These are phyloP conservation scores for Amylostereum chailletii DNA, from an alignment of 1,284 basidiomycete genomes.

Conservation along the genomic window DNA sequence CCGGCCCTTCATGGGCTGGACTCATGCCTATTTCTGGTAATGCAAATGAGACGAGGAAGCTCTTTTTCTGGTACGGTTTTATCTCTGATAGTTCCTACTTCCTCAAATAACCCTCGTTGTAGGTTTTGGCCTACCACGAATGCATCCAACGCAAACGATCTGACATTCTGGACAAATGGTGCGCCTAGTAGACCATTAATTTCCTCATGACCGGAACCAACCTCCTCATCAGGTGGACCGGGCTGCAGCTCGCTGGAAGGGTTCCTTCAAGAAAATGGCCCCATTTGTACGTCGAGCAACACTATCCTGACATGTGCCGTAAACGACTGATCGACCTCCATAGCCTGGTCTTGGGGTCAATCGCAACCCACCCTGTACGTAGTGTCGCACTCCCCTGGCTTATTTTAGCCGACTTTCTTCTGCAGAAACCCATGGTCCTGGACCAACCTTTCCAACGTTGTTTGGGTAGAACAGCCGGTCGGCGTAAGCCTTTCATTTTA, in stretches of 20 bases:
- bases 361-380: conserved; percentile 35
- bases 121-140: conserved; percentile 42
- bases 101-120: not conserved
- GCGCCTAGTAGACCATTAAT: not conserved
- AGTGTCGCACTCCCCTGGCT: not conserved
- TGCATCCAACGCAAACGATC: conserved; percentile 33
- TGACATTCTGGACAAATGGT: conserved; percentile 39
- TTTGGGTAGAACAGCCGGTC: conserved; percentile 44
- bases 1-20: conserved; percentile 31
- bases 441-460: conserved; percentile 34
- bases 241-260: conserved; percentile 41
- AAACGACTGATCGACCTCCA: not conserved
- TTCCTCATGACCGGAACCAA: not conserved
- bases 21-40: conserved; percentile 28
- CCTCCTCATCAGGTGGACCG: conserved; percentile 27
- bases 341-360: conserved; percentile 52
- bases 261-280: conserved; percentile 41
- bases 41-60: conserved; percentile 28
- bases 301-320: not conserved
- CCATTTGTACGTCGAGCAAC: conserved; percentile 20
- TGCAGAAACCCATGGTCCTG: conserved; percentile 27
- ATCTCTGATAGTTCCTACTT: not conserved
- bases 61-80: conserved; percentile 34
- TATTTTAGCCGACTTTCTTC: not conserved
- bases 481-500: conserved; percentile 24